phyloP scores from a whole-genome alignment of 208 protist genomes.

The Wallacemonas sp. region DNA sequence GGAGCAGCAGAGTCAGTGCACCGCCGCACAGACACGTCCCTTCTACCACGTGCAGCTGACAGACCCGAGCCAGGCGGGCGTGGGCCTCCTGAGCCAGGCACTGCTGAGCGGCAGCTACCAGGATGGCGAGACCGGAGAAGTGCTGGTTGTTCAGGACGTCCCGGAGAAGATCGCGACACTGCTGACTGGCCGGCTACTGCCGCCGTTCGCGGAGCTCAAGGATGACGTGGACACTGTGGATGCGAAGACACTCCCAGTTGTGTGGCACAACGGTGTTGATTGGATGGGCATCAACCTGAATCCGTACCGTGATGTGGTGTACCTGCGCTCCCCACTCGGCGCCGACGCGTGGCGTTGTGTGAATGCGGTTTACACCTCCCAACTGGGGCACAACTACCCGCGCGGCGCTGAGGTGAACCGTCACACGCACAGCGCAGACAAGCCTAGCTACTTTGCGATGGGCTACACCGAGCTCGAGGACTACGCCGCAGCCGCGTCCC shows the following conservation, averaged over 20 bases:
- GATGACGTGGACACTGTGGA: background rate
- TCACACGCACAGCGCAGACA: constrained; percentile 3
- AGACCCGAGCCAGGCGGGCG: background rate
- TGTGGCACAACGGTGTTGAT: background rate
- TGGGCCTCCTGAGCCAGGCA: background rate
- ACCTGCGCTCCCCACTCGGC: background rate
- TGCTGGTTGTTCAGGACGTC: background rate
- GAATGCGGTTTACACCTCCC: background rate
- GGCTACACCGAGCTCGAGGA: background rate
- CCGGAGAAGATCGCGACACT: constrained; percentile 1
- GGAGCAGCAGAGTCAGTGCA: background rate
- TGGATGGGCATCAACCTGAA: constrained; percentile 3
- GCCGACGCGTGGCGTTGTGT: background rate
- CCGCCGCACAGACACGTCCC: background rate
- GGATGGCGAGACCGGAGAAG: background rate
- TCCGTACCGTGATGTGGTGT: background rate
- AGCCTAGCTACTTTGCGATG: constrained; percentile 10
- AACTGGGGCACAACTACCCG: background rate
- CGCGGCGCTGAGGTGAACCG: background rate
- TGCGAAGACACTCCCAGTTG: background rate
- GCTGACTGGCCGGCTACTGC: constrained; percentile 2
- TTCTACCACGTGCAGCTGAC: background rate
- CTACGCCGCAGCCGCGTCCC: background rate
- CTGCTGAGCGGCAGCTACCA: background rate
- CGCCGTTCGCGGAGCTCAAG: background rate